These are phyloP conservation scores for Epichloe gansuensis DNA, from an alignment of 2,329 filamentous ascomycete species.

Conservation along the genomic window DNA sequence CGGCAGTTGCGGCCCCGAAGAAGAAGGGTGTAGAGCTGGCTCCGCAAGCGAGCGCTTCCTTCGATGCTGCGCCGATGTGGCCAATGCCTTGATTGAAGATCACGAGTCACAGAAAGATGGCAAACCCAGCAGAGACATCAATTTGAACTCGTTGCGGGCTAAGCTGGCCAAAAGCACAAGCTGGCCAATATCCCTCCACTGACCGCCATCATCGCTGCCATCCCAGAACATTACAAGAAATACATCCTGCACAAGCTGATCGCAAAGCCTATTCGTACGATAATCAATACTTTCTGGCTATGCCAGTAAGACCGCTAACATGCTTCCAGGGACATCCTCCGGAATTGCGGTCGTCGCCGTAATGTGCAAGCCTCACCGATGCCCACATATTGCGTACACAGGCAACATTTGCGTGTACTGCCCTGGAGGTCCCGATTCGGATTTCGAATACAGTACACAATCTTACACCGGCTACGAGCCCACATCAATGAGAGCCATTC, in stretches of 20 bases:
- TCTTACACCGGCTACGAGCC: constrained; percentile 98
- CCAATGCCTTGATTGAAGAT: constrained; percentile 85
- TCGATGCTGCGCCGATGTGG: constrained; percentile 90
- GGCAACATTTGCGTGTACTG: constrained; percentile 99
- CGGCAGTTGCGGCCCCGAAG: constrained; percentile 51
- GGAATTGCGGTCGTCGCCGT: constrained; percentile 97
- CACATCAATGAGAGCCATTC: constrained; percentile 95
- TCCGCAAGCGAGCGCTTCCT: constrained; percentile 88
- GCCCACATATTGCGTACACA: constrained; percentile 95
- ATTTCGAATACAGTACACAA: constrained; percentile 98
- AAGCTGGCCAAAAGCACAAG: constrained; percentile 89
- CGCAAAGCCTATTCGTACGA: constrained; percentile 79
- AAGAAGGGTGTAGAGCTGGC: constrained; percentile 64
- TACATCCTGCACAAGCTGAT: constrained; percentile 94
- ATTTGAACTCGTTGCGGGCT: constrained; percentile 77
- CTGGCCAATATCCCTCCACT: constrained; percentile 79
- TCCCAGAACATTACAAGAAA: constrained; percentile 99
- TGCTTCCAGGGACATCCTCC: constrained; percentile 65
- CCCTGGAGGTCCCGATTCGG: constrained; percentile 90
- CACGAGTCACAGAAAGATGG: constrained; percentile 72
- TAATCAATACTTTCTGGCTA: no score
- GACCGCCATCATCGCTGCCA: constrained; percentile 93
- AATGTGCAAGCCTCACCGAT: constrained; percentile 98
- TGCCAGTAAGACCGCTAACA: constrained; percentile 3
- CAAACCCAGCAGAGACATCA: constrained; percentile 71